Conservation (phyloP, 1,284 basidiomycete species). For the Hemileia vastatrix region DNA sequence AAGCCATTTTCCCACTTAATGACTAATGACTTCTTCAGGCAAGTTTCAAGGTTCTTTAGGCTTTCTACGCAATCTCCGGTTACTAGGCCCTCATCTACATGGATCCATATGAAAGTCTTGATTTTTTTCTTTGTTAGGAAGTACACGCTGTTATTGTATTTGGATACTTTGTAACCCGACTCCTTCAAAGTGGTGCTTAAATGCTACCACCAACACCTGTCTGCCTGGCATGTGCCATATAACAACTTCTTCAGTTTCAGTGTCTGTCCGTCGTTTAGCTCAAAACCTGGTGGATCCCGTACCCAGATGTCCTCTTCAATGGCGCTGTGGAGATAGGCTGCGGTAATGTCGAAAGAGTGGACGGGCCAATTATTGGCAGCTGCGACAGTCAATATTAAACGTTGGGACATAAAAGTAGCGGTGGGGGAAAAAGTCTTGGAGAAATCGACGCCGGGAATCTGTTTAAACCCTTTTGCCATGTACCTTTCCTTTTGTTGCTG, state of each 20-base stretch:
- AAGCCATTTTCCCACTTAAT: too few relatives aligned
- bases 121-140: too few relatives aligned
- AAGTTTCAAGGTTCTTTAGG: too few relatives aligned
- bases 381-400: not conserved
- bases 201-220: conserved; percentile 2
- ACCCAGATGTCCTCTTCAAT: conserved; percentile 1
- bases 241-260: conserved; percentile 1
- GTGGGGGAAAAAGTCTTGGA: not conserved
- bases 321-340: not conserved
- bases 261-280: not conserved
- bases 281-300: not conserved
- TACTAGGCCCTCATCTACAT: too few relatives aligned
- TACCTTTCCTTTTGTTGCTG: too few relatives aligned
- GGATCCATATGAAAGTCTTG: too few relatives aligned
- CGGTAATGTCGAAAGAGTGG: not conserved
- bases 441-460: not conserved
- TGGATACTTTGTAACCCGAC: too few relatives aligned
- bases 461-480: conserved; percentile 7
- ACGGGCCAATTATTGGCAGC: not conserved
- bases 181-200: not conserved
- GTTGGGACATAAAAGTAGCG: not conserved
- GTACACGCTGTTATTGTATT: too few relatives aligned
- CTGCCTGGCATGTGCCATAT: conserved; percentile 4
- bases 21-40: too few relatives aligned
- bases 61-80: too few relatives aligned